Evolutionary conservation across 2,329 filamentous ascomycete genomes (phyloP), one percentile per base, ranked within the genome.

Genomic region (Xylariales sp.): DNA sequence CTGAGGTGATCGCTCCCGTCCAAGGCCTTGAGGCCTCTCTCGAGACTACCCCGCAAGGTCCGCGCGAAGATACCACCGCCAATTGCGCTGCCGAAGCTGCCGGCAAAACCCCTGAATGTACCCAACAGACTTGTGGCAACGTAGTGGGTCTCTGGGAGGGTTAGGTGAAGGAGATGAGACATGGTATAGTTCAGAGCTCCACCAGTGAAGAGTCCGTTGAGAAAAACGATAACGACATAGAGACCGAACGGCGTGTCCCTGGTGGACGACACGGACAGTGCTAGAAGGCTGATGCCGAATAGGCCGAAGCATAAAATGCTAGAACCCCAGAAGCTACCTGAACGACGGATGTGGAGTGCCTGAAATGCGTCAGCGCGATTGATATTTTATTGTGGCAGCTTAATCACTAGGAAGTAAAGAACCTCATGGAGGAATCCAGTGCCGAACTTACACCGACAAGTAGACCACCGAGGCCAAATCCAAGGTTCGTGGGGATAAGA

Each of bases 71-170:
- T 83, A 0, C 93, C 93, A 2, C 93, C 93, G 2, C 92, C 92
- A 55, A 95, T 91, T 0, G 93, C 89, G 1, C 90, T 91, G 2
- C 93, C 93, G 73, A 97, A 96, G 59, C 89, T 91, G 14, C 92
- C 92, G 0, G 92, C 91, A 70, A 96, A 94, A 5, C 92, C 92
- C 3, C 93, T 86, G 79, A 95, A 95, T 0, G 93, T 97, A 34
- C 90, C 88, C 3, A 95, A 80, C 49, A 97, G 82, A 12, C 92
- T 91, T 0, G 91, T 93, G 3, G 91, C 88, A 57, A 96, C 88
- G 74, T 92, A 93, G 74, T 94, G 91, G 0, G 89, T 88, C 6
- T 87, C 84, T 0, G 87, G 83, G 0, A 83, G 82, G 0, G 90
- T 91, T 5, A 95, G 83, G 76, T 96, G 91, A 4, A 97, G 84